Base-by-base conservation (phyloP, 768 basidiomycete genomes). In the Saitozyma podzolica region DNA sequence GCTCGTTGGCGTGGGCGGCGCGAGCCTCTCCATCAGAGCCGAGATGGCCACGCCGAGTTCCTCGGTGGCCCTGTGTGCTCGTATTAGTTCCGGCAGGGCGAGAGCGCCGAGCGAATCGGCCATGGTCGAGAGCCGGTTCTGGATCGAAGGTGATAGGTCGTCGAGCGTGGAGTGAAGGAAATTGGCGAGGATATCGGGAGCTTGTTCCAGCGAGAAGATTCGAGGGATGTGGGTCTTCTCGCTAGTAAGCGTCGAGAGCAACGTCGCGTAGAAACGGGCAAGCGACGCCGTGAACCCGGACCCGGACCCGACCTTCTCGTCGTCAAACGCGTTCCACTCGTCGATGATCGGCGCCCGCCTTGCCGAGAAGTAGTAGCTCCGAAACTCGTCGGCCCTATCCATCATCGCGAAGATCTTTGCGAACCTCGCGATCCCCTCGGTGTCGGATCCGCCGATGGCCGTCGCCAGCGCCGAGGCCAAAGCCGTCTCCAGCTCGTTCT, bases 301-400 rank as follows among this genome's bases (percentile, higher is more conserved):
- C 7, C 51, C 57, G 29, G 29, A 29, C 29, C 29, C 29, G 29
- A 29, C 29, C 29, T 29, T 29, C 29, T 29, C 29, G 29, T 29
- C 29, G 19, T 55, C 59, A 1, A 84, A 85, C 37, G 81, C 81
- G 67, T 86, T 84, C 95, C 95, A 98, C 61, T 84, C 70, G 14
- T 85, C 80, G 48, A 91, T 82, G 13, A 95, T 78, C 14, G 82
- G 69, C 13, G 84, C 83, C 59, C 92, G 83, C 39, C 91, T 83
- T 9, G 91, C 88, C 11, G 90, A 90, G 79, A 92, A 91, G 81
- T 97, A 99, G 76, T 96, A 97, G 73, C 89, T 89, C 62, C 90
- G 84, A 78, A 95, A 99, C 77, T 98, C 96, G 3, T 86, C 84
- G 78, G 93, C 92, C 55, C 95, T 84, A 70, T 95, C 90, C 61